Conservation (phyloP, 148 eudicot genomes). For the Vaccinium myrtillus region DNA sequence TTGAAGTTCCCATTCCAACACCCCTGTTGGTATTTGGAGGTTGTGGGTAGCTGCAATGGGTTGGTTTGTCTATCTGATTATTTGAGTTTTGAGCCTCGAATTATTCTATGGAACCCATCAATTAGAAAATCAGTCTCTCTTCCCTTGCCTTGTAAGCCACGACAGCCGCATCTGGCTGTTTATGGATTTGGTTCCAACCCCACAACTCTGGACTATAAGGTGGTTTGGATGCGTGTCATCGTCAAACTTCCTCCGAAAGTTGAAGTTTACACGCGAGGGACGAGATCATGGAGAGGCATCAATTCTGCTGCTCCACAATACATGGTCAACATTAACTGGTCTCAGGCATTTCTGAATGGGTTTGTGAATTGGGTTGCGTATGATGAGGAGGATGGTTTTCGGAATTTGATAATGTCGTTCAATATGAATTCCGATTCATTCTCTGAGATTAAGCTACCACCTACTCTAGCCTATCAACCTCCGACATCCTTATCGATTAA, state of each 20-base stretch:
- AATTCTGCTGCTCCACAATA: background rate
- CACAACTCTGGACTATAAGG: background rate
- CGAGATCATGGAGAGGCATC: slow-evolving; percentile 20
- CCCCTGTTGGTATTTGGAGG: slow-evolving; percentile 23
- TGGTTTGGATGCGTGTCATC: background rate
- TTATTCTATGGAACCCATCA: slow-evolving; percentile 32
- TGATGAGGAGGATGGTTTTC: background rate
- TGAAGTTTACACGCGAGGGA: background rate
- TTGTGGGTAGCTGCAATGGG: slow-evolving; percentile 34
- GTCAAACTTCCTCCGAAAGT: background rate
- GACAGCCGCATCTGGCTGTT: slow-evolving; percentile 27
- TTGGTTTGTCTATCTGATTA: slow-evolving; percentile 31
- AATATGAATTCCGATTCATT: slow-evolving; percentile 21
- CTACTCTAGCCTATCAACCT: background rate
- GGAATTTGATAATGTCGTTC: slow-evolving; percentile 24
- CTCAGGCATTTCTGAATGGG: slow-evolving; percentile 25
- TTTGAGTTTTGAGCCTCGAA: background rate
- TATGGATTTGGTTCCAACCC: slow-evolving; percentile 28
- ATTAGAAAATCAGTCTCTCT: slow-evolving; percentile 11
- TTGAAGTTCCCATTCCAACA: slow-evolving; percentile 26
- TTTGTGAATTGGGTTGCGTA: slow-evolving; percentile 30
- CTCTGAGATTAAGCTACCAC: slow-evolving; percentile 12
- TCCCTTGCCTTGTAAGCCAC: background rate
- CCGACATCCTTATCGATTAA: background rate
- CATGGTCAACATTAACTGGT: slow-evolving; percentile 18